These are phyloP conservation scores for Saksenaea oblongispora DNA, from an alignment of 371 early-diverging fungal genomes.

Conservation along the genomic window DNA sequence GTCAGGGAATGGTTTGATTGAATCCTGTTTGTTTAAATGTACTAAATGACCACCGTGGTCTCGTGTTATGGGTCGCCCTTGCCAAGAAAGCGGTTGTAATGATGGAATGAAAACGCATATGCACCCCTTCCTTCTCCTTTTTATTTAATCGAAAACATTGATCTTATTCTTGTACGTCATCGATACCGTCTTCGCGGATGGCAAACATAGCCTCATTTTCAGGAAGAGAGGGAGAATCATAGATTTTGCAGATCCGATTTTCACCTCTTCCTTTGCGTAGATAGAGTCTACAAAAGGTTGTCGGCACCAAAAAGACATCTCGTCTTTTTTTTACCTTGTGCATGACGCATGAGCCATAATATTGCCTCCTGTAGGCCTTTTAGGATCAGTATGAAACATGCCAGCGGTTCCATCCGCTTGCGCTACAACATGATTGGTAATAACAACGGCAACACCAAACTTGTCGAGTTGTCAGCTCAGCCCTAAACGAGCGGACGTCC, in stretches of 20 bases:
- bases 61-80: too few relatives aligned
- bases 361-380: slow-evolving; percentile 99
- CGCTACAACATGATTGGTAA: slow-evolving; percentile 99
- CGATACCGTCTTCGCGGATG: slow-evolving; percentile 64
- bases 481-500: too few relatives aligned
- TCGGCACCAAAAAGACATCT: background rate
- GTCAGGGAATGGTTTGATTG: too few relatives aligned
- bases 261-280: slow-evolving; percentile 85
- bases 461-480: too few relatives aligned
- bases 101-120: too few relatives aligned
- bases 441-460: slow-evolving; percentile 98
- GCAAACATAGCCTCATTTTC: slow-evolving; percentile 76
- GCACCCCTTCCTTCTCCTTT: too few relatives aligned
- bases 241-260: slow-evolving; percentile 82
- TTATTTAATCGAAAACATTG: background rate
- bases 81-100: too few relatives aligned
- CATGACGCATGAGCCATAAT: slow-evolving; percentile 99
- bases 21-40: too few relatives aligned
- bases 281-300: slow-evolving; percentile 53
- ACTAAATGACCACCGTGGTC: too few relatives aligned
- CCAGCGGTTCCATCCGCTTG: slow-evolving; percentile 94
- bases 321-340: slow-evolving; percentile 49
- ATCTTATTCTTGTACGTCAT: slow-evolving; percentile 57
- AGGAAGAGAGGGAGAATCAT: slow-evolving; percentile 84
- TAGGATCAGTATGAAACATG: slow-evolving; percentile 94